phyloP scores from a whole-genome alignment of 805 yeast genomes.

The Metschnikowia sp. region DNA sequence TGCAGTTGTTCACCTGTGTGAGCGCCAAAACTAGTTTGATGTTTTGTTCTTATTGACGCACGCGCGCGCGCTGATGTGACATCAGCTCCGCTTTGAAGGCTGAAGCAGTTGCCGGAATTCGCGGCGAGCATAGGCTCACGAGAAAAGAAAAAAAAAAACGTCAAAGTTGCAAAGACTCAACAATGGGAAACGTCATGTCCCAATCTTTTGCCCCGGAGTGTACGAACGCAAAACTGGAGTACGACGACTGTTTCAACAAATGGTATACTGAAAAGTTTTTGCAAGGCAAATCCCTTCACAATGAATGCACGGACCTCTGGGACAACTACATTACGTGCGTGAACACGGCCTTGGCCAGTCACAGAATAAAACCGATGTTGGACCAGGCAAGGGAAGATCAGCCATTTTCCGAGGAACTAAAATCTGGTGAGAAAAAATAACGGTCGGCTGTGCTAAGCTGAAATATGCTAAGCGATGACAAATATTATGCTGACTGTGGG shows the following conservation, averaged over 20 bases:
- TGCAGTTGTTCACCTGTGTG: not conserved
- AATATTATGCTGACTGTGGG: too few species aligned
- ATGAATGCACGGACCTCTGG: slow-evolving; percentile 93
- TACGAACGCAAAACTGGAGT: slow-evolving; percentile 76
- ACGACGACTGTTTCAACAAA: slow-evolving; percentile 88
- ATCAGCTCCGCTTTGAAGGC: too few species aligned
- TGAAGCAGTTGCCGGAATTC: too few species aligned
- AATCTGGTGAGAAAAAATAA: not conserved
- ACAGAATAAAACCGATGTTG: slow-evolving; percentile 76
- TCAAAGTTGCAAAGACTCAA: not conserved
- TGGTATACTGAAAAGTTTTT: slow-evolving; percentile 90
- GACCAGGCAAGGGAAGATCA: slow-evolving; percentile 89
- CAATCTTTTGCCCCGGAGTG: slow-evolving; percentile 95
- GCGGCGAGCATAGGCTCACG: not conserved
- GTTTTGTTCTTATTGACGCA: not conserved
- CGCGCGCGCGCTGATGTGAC: not conserved
- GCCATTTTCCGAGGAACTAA: slow-evolving; percentile 48
- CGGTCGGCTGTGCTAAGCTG: too few species aligned
- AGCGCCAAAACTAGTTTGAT: too few species aligned
- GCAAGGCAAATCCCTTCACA: slow-evolving; percentile 51
- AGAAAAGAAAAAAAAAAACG: not conserved
- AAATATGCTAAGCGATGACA: too few species aligned
- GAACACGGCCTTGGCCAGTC: slow-evolving; percentile 61
- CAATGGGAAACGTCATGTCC: slow-evolving; percentile 49
- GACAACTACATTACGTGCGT: slow-evolving; percentile 84